These are phyloP conservation scores for Geranomyces michiganensis DNA, from an alignment of 192 early-diverging fungal genomes.

Conservation along the genomic window DNA sequence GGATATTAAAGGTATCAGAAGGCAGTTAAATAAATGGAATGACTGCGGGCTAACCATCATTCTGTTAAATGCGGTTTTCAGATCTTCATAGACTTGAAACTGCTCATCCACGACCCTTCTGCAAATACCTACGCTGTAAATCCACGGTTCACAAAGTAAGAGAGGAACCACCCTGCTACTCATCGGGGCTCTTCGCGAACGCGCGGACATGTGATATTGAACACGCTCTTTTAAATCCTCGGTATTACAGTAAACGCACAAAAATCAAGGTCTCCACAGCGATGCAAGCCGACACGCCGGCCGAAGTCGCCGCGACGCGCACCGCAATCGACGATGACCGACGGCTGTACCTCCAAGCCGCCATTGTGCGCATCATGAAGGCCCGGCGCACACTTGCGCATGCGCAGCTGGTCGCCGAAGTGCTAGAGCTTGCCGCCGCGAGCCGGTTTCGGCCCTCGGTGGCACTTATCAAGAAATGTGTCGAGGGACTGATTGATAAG, in stretches of 20 bases:
- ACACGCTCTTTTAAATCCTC: neutral
- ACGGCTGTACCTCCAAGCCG: slow-evolving; percentile 73
- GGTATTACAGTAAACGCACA: slow-evolving; percentile 66
- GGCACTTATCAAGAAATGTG: slow-evolving; percentile 78
- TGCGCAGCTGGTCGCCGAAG: slow-evolving; percentile 71
- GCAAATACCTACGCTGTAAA: slow-evolving; percentile 43
- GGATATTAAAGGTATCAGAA: slow-evolving; percentile 59
- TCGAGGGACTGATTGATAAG: slow-evolving; percentile 84
- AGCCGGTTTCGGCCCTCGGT: slow-evolving; percentile 72
- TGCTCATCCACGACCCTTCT: slow-evolving; percentile 35
- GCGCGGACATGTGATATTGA: no score
- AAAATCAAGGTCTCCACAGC: slow-evolving; percentile 75
- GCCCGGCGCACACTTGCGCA: slow-evolving; percentile 68
- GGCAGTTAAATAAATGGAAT: neutral
- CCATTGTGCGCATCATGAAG: slow-evolving; percentile 89
- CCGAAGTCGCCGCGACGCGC: slow-evolving; percentile 62
- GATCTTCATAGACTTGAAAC: slow-evolving; percentile 58
- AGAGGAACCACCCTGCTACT: slow-evolving; percentile 4
- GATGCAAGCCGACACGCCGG: slow-evolving; percentile 59
- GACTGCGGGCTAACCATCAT: neutral
- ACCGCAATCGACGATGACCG: slow-evolving; percentile 79
- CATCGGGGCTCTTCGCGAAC: no score
- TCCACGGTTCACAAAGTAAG: slow-evolving; percentile 59
- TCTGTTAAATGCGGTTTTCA: slow-evolving; percentile 16
- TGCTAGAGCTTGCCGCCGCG: slow-evolving; percentile 68